These are phyloP conservation scores for Phaseolus coccineus DNA, from an alignment of 331 rosid genomes.

Conservation along the genomic window DNA sequence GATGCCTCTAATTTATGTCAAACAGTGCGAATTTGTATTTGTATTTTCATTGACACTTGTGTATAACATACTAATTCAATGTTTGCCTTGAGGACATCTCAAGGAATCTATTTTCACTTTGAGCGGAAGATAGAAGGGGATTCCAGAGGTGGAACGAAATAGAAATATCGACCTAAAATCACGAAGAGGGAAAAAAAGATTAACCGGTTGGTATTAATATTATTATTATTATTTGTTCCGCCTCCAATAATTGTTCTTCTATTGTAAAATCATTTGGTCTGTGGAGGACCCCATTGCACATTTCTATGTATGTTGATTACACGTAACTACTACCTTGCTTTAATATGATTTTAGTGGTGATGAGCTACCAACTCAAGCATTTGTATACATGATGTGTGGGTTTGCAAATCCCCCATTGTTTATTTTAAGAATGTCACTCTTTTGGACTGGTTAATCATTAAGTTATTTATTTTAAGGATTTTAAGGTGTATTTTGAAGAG, in stretches of 20 bases:
- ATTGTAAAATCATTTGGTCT: not conserved
- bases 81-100: not conserved
- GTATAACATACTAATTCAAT: not conserved
- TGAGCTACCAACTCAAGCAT: not conserved
- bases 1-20: slow-evolving; percentile 37
- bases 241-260: not conserved
- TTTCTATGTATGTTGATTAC: not conserved
- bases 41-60: slow-evolving; percentile 1
- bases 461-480: not conserved
- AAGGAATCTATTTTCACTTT: slow-evolving; percentile 9
- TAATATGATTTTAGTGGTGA: not conserved
- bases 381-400: not conserved
- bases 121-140: not conserved
- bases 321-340: not conserved
- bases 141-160: not conserved
- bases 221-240: not conserved
- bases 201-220: not conserved
- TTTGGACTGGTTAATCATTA: not conserved
- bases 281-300: not conserved
- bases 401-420: not conserved
- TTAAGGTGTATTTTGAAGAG: too few relatives aligned
- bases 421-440: not conserved
- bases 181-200: not conserved
- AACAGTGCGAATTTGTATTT: slow-evolving; percentile 4
- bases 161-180: not conserved